Evolutionary conservation across 2,329 filamentous ascomycete species (phyloP).

Genomic region (Arthrinium phaeospermum): DNA sequence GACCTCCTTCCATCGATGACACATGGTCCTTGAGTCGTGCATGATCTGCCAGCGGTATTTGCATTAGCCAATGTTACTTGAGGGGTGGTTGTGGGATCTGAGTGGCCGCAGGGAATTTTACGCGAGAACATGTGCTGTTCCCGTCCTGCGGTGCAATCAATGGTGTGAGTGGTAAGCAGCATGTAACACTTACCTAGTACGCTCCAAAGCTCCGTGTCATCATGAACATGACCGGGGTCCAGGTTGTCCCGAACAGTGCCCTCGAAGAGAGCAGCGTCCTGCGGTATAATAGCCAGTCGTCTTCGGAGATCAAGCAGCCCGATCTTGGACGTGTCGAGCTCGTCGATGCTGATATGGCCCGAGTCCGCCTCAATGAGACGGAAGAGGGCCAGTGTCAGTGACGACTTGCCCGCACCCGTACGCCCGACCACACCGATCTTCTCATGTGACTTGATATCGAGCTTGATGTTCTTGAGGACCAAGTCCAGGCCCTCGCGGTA

Average conservation of each 20-base stretch:
- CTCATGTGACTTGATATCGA: constrained; percentile 94
- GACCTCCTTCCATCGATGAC: constrained; percentile 80
- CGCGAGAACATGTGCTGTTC: constrained; percentile 31
- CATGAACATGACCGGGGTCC: constrained; percentile 91
- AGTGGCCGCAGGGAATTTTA: constrained; percentile 22
- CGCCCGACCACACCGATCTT: constrained; percentile 98
- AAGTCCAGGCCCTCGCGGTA: constrained; percentile 90
- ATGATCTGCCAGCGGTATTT: constrained; percentile 67
- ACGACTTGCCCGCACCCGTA: constrained; percentile 95
- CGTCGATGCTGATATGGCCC: constrained; percentile 88
- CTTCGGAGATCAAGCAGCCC: constrained; percentile 87
- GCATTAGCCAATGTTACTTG: constrained; percentile 44
- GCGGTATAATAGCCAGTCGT: constrained; percentile 93
- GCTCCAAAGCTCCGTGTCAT: constrained; percentile 97
- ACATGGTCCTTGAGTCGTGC: constrained; percentile 93
- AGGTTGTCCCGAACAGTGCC: constrained; percentile 93
- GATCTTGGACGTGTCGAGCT: constrained; percentile 86
- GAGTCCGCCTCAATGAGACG: constrained; percentile 88
- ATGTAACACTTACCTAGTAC: constrained; percentile 74
- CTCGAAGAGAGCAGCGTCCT: constrained; percentile 95
- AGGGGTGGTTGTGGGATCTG: constrained; percentile 27
- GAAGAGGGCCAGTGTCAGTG: constrained; percentile 90
- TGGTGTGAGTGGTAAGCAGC: constrained; percentile 27
- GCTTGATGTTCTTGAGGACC: constrained; percentile 88
- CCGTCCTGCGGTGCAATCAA: constrained; percentile 29